Conservation (phyloP, 2,329 filamentous ascomycete genomes). For the Epichloe elymi region DNA sequence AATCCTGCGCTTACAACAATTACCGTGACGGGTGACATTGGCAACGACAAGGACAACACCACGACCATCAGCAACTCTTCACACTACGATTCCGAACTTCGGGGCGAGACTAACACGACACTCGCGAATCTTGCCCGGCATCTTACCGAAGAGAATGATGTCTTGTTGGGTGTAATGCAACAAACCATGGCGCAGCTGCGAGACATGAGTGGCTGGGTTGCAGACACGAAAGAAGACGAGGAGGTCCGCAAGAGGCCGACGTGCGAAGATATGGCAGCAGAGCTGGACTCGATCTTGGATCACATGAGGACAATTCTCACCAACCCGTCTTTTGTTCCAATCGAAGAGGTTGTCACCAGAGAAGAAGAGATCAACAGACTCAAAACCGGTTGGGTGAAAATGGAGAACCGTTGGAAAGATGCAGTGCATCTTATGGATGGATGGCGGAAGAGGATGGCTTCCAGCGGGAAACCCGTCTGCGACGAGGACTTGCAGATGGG, state of each 20-base stretch:
- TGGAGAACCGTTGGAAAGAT: conserved; percentile 84
- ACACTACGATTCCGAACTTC: conserved; percentile 51
- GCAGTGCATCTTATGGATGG: conserved; percentile 82
- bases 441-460: conserved; percentile 73
- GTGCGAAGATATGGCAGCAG: conserved; percentile 54
- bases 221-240: conserved; percentile 20
- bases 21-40: conserved; percentile 39
- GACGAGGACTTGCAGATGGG: conserved; percentile 56
- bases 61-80: conserved; percentile 11
- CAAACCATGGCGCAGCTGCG: conserved; percentile 59
- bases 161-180: conserved; percentile 57
- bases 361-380: conserved; percentile 82
- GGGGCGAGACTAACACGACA: conserved; percentile 82
- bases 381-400: conserved; percentile 78
- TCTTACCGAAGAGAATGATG: conserved; percentile 86
- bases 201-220: conserved; percentile 48
- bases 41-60: conserved; percentile 31
- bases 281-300: conserved; percentile 65
- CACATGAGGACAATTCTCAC: conserved; percentile 76
- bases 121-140: conserved; percentile 71
- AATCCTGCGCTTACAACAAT: conserved; percentile 44
- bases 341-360: conserved; percentile 86
- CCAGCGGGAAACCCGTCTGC: conserved; percentile 56
- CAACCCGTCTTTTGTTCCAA: conserved; percentile 89
- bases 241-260: conserved; percentile 24